Base-by-base conservation (phyloP, 768 basidiomycete genomes). In the Mycena galericulata region DNA sequence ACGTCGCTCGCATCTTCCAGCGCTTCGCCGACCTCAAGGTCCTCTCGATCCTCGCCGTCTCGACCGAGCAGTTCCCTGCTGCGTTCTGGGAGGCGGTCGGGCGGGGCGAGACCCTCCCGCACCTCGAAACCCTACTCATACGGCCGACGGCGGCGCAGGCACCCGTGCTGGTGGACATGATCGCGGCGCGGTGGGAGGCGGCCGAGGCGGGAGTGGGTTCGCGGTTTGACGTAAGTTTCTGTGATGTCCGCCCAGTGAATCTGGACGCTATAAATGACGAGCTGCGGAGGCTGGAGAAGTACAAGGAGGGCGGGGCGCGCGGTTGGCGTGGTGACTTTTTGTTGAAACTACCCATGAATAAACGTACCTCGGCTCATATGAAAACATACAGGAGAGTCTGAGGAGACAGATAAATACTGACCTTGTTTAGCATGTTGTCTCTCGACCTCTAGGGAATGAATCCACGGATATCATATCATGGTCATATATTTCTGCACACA, bases 51-150 rank as follows among this genome's bases (percentile, higher is more conserved):
- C 15, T 67, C 27, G 34, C 45, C 2, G 24, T 60, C 8, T 54
- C 60, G 22, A 47, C 60, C 1, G 66, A 67, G 10, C 59, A 67
- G 46, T 62, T 67, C 43, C 66, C 66, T 36, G n/a, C 18, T 2
- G 15, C 53, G 18, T 36, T 67, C 29, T 67, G 66, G 66, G 53
- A 49, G 41, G 30, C 36, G n/a, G 34, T 67, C 17, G 60, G 66
- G n/a, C 60, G 60, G 29, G 27, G 4, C 2, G 66, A 67, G 14
- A 34, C 62, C 10, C 22, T 61, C 10, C 53, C 66, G 15, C 29
- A 50, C 18, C 53, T 67, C n/a, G 38, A 38, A 36, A 10, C 29
- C 6, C 38, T 67, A 4, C 17, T 43, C 18, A 34, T 67, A 11
- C 66, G 45, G 14, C 66, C 54, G 26, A 67, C 66, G 26, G 53